phyloP scores from a whole-genome alignment of 257 asterid genomes.

The Anisodus acutangulus region DNA sequence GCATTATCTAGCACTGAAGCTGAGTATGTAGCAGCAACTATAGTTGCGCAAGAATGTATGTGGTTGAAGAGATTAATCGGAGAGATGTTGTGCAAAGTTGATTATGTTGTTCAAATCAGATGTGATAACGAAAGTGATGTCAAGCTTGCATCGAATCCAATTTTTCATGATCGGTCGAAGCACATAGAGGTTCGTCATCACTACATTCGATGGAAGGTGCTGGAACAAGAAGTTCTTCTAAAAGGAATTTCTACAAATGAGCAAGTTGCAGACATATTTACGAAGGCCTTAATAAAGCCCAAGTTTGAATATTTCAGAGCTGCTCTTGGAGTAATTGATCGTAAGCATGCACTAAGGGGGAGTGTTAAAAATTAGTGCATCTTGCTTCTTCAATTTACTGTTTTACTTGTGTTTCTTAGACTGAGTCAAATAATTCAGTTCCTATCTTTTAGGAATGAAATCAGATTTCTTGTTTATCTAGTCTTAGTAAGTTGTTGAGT shows the following conservation, averaged over 20 bases:
- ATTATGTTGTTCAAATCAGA: neutral
- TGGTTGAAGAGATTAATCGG: neutral
- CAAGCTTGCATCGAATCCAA: conserved; percentile 25
- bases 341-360: conserved; percentile 32
- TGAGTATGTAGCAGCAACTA: conserved; percentile 2
- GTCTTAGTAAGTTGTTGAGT: no score
- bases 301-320: conserved; percentile 11
- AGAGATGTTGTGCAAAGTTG: conserved; percentile 4
- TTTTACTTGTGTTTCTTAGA: no score
- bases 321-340: conserved; percentile 24
- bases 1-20: conserved; percentile 6
- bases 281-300: neutral
- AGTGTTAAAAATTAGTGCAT: neutral
- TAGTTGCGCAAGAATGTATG: conserved; percentile 28
- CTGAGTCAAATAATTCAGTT: no score
- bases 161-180: conserved; percentile 18
- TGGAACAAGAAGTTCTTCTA: conserved; percentile 20
- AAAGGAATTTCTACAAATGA: neutral
- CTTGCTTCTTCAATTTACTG: no score
- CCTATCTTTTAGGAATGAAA: no score
- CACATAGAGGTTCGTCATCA: conserved; percentile 29
- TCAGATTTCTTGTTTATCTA: no score
- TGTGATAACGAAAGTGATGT: conserved; percentile 32
- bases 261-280: conserved; percentile 28
- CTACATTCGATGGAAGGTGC: conserved; percentile 14